Evolutionary conservation across 306 rosid species (phyloP), one percentile per base, ranked within the genome.

Genomic region (Leucaena leucocephala): DNA sequence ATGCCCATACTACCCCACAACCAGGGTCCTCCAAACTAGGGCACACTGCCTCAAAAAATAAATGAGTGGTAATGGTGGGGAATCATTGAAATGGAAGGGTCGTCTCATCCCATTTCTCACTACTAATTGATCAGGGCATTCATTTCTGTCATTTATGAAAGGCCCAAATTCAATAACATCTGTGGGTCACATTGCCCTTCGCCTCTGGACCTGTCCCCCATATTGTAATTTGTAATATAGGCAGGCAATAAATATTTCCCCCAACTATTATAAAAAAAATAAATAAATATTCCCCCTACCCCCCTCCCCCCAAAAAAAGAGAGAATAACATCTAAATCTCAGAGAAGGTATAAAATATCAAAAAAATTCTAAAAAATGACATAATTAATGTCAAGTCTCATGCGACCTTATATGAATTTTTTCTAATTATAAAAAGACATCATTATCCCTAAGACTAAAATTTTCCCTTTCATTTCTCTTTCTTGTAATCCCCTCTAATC

Each of bases 111-210:
- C 39, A 34, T 80, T 66, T 27, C 44, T 52, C 17, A 27, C 27
- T 27, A 38, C 49, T 50, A 33, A 27, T 27, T 27, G 27, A 27
- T 27, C 0, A 27, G 77, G 86, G 75, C 50, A 3, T 71, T 62
- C 34, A 46, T 77, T 72, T 43, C 67, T 82, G 76, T 27, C 76
- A 75, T 68, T 79, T 39, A 82, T 59, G 61, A 72, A 38, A 78
- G 76, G 84, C 78, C 85, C 80, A 76, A 78, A 45, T 38, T 33
- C 8, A 68, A 16, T 59, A 12, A 65, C 44, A 4, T 16, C 21
- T 57, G 82, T 80, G 78, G 92, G 89, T 49, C 87, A 80, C 27
- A 34, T 54, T 15, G 39, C 43, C 85, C 86, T 75, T 22, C 16
- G 16, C 66, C 8, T 12, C 27, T 19, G 79, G 45, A 36, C 43